Evolutionary conservation across 441 rosid species (phyloP).

Genomic region (Pelargonium myrrhifolium): DNA sequence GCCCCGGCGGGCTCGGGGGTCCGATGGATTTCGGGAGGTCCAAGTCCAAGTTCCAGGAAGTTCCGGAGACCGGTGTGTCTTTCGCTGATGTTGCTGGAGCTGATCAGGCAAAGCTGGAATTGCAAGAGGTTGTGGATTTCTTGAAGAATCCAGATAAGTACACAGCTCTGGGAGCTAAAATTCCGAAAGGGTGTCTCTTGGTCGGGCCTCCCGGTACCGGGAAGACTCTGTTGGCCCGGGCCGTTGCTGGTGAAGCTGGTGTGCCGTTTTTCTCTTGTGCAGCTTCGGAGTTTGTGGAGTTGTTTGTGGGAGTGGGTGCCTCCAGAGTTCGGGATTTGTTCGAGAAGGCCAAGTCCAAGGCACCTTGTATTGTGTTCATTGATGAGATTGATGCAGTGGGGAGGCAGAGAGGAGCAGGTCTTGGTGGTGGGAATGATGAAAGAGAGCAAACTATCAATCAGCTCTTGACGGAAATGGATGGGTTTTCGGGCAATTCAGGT

Average conservation of each 20-base stretch:
- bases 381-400: constrained; percentile 92
- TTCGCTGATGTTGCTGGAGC: constrained; percentile 93
- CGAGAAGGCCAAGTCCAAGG: constrained; percentile 71
- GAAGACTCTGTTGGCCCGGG: constrained; percentile 80
- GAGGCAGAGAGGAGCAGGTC: constrained; percentile 90
- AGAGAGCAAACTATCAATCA: constrained; percentile 83
- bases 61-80: constrained; percentile 82
- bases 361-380: constrained; percentile 66
- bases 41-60: constrained; percentile 88
- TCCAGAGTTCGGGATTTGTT: constrained; percentile 79
- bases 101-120: constrained; percentile 83
- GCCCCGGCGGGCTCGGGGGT: constrained; percentile 90
- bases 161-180: constrained; percentile 86
- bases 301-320: constrained; percentile 81
- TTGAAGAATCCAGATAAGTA: constrained; percentile 87
- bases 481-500: constrained; percentile 80
- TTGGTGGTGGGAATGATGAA: constrained; percentile 88
- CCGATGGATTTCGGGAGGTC: constrained; percentile 94
- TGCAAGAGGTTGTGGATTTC: constrained; percentile 90
- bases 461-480: constrained; percentile 88
- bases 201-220: constrained; percentile 98
- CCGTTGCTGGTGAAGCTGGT: constrained; percentile 81
- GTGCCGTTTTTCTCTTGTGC: constrained; percentile 73
- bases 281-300: constrained; percentile 76
- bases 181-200: constrained; percentile 84